phyloP scores from a whole-genome alignment of 2,329 filamentous ascomycete genomes.

The Beauveria pseudobassiana region DNA sequence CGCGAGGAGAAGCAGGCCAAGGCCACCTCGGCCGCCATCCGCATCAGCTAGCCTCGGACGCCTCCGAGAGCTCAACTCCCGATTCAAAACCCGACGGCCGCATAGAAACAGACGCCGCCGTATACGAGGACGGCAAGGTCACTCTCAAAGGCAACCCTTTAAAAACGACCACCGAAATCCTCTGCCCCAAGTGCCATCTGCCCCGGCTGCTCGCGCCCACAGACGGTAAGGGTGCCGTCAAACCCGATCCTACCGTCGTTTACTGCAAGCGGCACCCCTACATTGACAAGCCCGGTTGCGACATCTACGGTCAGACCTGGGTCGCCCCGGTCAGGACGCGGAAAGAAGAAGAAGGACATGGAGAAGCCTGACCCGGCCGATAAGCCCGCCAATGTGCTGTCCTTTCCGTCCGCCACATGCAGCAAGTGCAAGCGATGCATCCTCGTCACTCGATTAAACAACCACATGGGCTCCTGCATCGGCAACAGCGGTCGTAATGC shows the following conservation, averaged over 20 bases:
- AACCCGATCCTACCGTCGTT: slow-evolving; percentile 58
- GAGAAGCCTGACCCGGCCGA: slow-evolving; percentile 51
- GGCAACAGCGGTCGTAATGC: slow-evolving; percentile 58
- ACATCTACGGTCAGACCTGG: slow-evolving; percentile 79
- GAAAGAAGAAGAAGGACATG: slow-evolving; percentile 74
- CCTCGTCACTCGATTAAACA: slow-evolving; percentile 56
- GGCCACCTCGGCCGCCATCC: slow-evolving; percentile 56
- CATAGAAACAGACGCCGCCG: slow-evolving; percentile 59
- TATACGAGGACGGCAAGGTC: slow-evolving; percentile 63
- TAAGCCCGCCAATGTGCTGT: slow-evolving; percentile 53
- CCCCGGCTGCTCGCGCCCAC: slow-evolving; percentile 67
- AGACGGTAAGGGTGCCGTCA: slow-evolving; percentile 58
- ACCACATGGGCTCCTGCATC: slow-evolving; percentile 62
- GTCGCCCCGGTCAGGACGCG: slow-evolving; percentile 60
- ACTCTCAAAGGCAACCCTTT: slow-evolving; percentile 66
- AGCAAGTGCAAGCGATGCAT: slow-evolving; percentile 62
- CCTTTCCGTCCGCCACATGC: slow-evolving; percentile 58
- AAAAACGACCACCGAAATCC: slow-evolving; percentile 61
- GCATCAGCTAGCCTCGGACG: slow-evolving; percentile 50
- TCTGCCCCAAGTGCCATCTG: slow-evolving; percentile 67
- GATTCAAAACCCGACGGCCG: slow-evolving; percentile 49
- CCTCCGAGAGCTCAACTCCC: slow-evolving; percentile 44
- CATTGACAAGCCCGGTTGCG: slow-evolving; percentile 67
- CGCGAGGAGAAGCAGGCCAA: slow-evolving; percentile 71
- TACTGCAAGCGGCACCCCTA: slow-evolving; percentile 78